Percentiles rank a stretch among this genome's conserved stretches.
These are phyloP conservation scores for Pseudomicrostroma phylloplanum DNA, from an alignment of 1,284 basidiomycete species.

Conservation along the genomic window DNA sequence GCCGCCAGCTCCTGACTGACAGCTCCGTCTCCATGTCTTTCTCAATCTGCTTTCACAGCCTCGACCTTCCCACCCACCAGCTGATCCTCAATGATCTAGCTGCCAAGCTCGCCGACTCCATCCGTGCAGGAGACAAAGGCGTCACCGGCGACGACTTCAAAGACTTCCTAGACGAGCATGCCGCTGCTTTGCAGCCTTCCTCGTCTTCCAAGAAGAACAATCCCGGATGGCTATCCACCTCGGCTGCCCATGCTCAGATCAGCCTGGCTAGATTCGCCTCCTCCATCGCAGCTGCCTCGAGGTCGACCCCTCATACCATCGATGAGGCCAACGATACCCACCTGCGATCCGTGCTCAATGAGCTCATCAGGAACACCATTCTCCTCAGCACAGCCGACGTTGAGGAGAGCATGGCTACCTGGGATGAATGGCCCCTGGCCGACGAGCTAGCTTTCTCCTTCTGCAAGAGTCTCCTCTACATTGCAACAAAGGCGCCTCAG, in stretches of 20 bases:
- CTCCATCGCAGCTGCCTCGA: slow-evolving; percentile 37
- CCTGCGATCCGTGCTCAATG: slow-evolving; percentile 34
- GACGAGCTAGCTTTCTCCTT: slow-evolving; percentile 45
- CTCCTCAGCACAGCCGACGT: slow-evolving; percentile 31
- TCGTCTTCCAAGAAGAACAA: not conserved
- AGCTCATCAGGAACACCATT: slow-evolving; percentile 26
- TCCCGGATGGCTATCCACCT: slow-evolving; percentile 14
- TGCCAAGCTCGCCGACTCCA: slow-evolving; percentile 55
- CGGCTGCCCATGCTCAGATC: slow-evolving; percentile 40
- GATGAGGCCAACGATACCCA: slow-evolving; percentile 27
- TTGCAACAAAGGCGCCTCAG: slow-evolving; percentile 60
- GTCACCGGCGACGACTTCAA: slow-evolving; percentile 26
- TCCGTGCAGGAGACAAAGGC: slow-evolving; percentile 23
- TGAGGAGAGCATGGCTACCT: slow-evolving; percentile 25
- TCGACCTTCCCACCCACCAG: slow-evolving; percentile 66
- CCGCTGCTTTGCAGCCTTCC: slow-evolving; percentile 8
- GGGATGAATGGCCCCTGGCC: slow-evolving; percentile 34
- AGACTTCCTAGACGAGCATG: slow-evolving; percentile 21
- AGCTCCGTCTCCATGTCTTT: too few relatives aligned
- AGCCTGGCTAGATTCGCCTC: slow-evolving; percentile 45
- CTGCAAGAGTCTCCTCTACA: slow-evolving; percentile 56
- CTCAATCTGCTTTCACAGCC: slow-evolving; percentile 40
- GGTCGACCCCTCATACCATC: slow-evolving; percentile 31
- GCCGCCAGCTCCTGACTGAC: too few relatives aligned
- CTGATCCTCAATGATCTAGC: slow-evolving; percentile 74